Evolutionary conservation across 352 stramenopile species (phyloP).

Genomic region (Phytophthora parvispora): DNA sequence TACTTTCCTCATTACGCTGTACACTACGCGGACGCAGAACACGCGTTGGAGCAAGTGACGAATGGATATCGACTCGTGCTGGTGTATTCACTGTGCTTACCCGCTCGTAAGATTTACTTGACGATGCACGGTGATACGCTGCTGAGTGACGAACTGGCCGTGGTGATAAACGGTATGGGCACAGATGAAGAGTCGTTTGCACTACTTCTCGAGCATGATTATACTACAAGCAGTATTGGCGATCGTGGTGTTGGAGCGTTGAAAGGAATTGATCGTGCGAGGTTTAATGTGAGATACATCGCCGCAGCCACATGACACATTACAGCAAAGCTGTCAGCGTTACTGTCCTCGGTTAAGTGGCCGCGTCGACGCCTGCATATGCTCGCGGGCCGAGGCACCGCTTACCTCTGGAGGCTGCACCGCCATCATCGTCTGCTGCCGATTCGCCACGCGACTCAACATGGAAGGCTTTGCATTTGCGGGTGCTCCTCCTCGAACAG

Average conservation of each 20-base stretch:
- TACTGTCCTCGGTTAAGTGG: no score
- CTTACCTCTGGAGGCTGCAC: no score
- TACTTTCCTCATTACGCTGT: slow-evolving; percentile 33
- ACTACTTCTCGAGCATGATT: slow-evolving; percentile 20
- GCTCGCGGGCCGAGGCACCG: no score
- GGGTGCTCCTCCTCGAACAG: no score
- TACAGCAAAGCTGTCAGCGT: no score
- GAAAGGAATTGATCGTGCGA: slow-evolving; percentile 19
- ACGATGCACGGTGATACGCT: not conserved
- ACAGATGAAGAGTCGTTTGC: slow-evolving; percentile 39
- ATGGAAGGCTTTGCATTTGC: no score
- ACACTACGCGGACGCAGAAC: slow-evolving; percentile 36
- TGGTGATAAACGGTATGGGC: slow-evolving; percentile 39
- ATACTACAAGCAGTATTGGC: slow-evolving; percentile 12
- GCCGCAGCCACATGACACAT: no score
- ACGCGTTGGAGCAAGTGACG: slow-evolving; percentile 26
- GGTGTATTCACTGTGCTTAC: slow-evolving; percentile 37
- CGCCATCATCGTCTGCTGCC: no score
- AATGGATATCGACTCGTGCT: slow-evolving; percentile 32
- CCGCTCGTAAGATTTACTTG: slow-evolving; percentile 5
- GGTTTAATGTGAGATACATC: no score
- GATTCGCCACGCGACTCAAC: no score
- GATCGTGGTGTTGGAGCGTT: slow-evolving; percentile 14
- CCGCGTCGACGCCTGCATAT: no score
- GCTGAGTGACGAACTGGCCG: not conserved